These are phyloP conservation scores for Alternaria burnsii DNA, from an alignment of 2,329 filamentous ascomycete genomes.

Conservation along the genomic window DNA sequence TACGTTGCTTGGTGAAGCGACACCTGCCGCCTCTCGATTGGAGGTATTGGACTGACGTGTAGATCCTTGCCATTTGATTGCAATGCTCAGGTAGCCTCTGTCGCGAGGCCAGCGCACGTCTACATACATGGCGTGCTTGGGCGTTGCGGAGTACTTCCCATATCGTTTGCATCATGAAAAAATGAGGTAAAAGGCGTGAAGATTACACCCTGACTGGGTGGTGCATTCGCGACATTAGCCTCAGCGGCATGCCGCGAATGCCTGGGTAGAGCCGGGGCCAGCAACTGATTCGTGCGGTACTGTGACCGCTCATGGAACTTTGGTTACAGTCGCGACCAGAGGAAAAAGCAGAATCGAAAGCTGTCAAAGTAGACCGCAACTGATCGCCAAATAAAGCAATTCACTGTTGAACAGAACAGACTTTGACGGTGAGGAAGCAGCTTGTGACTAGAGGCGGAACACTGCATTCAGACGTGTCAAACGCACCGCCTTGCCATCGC, in stretches of 20 bases:
- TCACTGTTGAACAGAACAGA: conserved; percentile 13
- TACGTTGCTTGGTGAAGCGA: conserved; percentile 17
- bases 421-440: conserved; percentile 2
- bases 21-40: conserved; percentile 28
- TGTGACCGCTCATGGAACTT: conserved; percentile 6
- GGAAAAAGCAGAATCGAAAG: conserved; percentile 17
- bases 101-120: conserved; percentile 6
- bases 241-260: conserved; percentile 11
- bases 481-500: conserved; percentile 1
- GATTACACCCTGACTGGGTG: conserved; percentile 17
- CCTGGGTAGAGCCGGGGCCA: not conserved
- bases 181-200: conserved; percentile 6
- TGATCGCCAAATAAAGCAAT: conserved; percentile 23
- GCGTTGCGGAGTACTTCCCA: conserved; percentile 7
- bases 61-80: conserved; percentile 19
- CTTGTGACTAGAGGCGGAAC: not conserved
- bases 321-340: conserved; percentile 8
- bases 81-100: conserved; percentile 22
- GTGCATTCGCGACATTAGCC: conserved; percentile 17
- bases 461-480: conserved; percentile 13
- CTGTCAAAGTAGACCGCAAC: conserved; percentile 23
- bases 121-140: conserved; percentile 8
- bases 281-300: conserved; percentile 10
- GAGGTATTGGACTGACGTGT: conserved; percentile 15
- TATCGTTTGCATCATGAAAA: conserved; percentile 17